These are phyloP conservation scores for Stylosanthes scabra DNA, from an alignment of 331 rosid genomes.

Conservation along the genomic window DNA sequence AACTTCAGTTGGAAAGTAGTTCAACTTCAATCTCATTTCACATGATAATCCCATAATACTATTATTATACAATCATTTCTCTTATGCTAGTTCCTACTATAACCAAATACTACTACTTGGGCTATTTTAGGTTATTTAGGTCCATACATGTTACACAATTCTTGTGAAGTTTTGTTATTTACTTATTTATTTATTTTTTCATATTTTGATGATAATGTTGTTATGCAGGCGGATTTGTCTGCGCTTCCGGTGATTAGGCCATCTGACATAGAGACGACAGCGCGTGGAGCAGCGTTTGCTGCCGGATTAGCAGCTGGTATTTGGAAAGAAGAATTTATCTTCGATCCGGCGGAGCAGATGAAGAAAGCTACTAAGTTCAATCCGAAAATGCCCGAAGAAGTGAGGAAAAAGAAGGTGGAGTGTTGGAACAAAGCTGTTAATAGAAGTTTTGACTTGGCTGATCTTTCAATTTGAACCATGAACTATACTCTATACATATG, in stretches of 20 bases:
- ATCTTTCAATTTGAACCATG: slow-evolving; percentile 64
- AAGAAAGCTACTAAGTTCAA: slow-evolving; percentile 54
- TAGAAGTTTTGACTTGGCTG: slow-evolving; percentile 84
- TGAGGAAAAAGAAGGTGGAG: slow-evolving; percentile 75
- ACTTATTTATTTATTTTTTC: no score
- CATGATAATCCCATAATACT: no score
- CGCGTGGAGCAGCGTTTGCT: slow-evolving; percentile 96
- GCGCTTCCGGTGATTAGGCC: slow-evolving; percentile 83
- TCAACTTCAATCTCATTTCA: no score
- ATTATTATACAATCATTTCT: no score
- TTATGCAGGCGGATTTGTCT: slow-evolving; percentile 72
- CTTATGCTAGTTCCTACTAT: no score
- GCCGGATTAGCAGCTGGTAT: slow-evolving; percentile 90
- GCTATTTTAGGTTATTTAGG: no score
- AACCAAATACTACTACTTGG: no score
- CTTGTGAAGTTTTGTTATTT: no score
- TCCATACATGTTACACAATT: no score
- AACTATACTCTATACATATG: no score
- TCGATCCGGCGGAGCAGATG: slow-evolving; percentile 49
- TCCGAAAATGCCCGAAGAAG: slow-evolving; percentile 54
- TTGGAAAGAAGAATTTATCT: slow-evolving; percentile 72
- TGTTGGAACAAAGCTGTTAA: slow-evolving; percentile 86
- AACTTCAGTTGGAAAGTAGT: background rate
- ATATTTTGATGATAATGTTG: slow-evolving; percentile 15
- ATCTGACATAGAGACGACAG: slow-evolving; percentile 87